Percentiles rank a stretch among this genome's conserved stretches.
Conservation (phyloP, 495 filamentous ascomycete species). For the Halenospora varia region DNA sequence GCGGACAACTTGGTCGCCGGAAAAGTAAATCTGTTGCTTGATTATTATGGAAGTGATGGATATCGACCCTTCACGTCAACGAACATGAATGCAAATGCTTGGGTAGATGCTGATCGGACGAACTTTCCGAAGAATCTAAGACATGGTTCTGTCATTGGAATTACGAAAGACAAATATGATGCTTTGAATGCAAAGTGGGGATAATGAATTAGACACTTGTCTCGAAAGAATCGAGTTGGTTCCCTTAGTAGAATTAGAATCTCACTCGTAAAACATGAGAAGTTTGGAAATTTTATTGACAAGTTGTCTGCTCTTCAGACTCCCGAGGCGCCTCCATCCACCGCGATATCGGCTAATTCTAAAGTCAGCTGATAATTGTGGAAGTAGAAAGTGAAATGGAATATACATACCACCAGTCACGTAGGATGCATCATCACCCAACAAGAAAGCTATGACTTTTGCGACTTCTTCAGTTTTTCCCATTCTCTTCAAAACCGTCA, state of each 20-base stretch:
- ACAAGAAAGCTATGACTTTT: conserved; percentile 15
- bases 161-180: neutral
- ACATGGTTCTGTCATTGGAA: neutral
- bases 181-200: neutral
- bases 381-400: no score
- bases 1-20: conserved; percentile 38
- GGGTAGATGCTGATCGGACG: neutral
- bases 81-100: conserved; percentile 29
- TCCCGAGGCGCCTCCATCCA: neutral
- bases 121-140: neutral
- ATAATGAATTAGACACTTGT: neutral
- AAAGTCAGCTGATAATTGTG: neutral
- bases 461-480: conserved; percentile 16
- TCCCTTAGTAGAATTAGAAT: no score
- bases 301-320: no score
- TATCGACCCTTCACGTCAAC: conserved; percentile 44
- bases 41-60: conserved; percentile 48
- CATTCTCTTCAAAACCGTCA: conserved; percentile 16
- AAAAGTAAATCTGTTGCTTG: conserved; percentile 43
- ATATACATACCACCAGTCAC: conserved; percentile 16
- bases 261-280: no score
- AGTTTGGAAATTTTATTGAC: no score
- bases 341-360: neutral
- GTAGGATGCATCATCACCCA: conserved; percentile 20
- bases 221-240: no score